A percentile compares a stretch with the other conserved stretches of the same genome.
Conservation (phyloP, 208 protist genomes). For the Vickermania ingenoplastis region DNA sequence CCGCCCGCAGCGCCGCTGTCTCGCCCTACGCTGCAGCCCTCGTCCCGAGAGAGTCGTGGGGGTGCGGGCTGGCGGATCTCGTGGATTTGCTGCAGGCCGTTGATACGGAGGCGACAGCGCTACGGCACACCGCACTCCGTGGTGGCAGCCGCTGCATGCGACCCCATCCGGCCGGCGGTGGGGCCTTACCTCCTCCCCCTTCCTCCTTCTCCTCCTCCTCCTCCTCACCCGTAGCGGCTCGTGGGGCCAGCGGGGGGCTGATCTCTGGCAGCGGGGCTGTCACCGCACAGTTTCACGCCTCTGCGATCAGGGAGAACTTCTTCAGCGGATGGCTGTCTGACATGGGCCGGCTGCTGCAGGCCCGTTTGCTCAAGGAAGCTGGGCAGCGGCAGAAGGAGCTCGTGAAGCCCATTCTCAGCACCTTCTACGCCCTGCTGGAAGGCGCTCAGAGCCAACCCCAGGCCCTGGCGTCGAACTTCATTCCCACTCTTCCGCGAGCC, state of each 20-base stretch:
- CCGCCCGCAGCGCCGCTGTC: background rate
- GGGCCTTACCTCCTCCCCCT: background rate
- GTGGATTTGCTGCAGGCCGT: constrained; percentile 12
- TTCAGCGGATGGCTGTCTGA: constrained; percentile 32
- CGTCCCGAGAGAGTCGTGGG: constrained; percentile 2
- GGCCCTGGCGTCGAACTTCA: background rate
- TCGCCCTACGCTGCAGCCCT: background rate
- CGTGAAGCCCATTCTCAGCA: constrained; percentile 26
- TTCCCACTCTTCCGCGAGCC: background rate
- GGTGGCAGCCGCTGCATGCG: background rate
- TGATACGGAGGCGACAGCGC: constrained; percentile 3
- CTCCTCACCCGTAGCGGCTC: too few species aligned
- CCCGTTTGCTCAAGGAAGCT: constrained; percentile 41
- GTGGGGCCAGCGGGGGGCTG: too few species aligned
- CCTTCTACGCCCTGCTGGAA: constrained; percentile 12
- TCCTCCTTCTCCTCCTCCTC: background rate
- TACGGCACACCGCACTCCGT: background rate
- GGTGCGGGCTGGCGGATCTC: constrained; percentile 10
- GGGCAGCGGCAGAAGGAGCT: constrained; percentile 60
- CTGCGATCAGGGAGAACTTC: background rate
- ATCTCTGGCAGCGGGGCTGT: too few species aligned
- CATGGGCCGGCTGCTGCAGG: constrained; percentile 32
- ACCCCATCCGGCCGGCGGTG: background rate
- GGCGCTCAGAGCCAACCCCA: background rate
- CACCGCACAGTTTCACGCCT: background rate